Evolutionary conservation across 2,329 filamentous ascomycete species (phyloP), one percentile per base, ranked within the genome.

Genomic region (Raffaelea ambrosiae): DNA sequence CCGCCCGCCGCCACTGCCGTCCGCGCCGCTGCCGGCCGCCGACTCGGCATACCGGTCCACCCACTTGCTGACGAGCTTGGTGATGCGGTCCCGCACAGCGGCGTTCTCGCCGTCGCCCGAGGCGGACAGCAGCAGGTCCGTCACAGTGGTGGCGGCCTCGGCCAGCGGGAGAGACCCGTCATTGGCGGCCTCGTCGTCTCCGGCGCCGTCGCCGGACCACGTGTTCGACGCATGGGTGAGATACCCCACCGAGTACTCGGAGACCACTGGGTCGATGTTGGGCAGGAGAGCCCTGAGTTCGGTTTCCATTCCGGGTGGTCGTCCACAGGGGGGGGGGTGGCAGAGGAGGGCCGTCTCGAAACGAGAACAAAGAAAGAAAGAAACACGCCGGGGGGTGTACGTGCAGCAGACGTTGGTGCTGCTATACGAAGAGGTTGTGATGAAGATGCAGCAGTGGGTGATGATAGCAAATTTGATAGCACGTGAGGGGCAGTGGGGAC

Each of bases 231-330:
- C 93, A 74, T 98, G 91, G 60, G 83, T 89, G 58, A 98, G 76
- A 64, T 97, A 98, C 49, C 93, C 93, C 55, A 88, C 87, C 40
- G 89, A 93, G 68, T 95, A 96, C 68, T 95, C 87, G 43, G 88
- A 90, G 56, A 96, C 74, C 53, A 95, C 77, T 50, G 85, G 87
- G 68, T 96, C 90, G 57, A 96, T 87, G 61, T 86, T 84, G 53
- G 89, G 89, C 57, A 95, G 79, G 57, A 88, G 80, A 52, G 84
- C 74, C 70, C 84, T 85, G 63, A 95, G 88, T 70, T 95, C 87
- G 60, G 86, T 76, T 67, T 95, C 89, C 89, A 95, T 95, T 54
- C 26, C 26, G 26, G 26, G 26, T 13, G 22, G 10, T n/a, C 7
- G 40, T 29, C 19, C 8, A 20, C 5, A 20, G 16, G 14, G 13